phyloP scores from a whole-genome alignment of 106 monocot genomes.

The Allium fistulosum region DNA sequence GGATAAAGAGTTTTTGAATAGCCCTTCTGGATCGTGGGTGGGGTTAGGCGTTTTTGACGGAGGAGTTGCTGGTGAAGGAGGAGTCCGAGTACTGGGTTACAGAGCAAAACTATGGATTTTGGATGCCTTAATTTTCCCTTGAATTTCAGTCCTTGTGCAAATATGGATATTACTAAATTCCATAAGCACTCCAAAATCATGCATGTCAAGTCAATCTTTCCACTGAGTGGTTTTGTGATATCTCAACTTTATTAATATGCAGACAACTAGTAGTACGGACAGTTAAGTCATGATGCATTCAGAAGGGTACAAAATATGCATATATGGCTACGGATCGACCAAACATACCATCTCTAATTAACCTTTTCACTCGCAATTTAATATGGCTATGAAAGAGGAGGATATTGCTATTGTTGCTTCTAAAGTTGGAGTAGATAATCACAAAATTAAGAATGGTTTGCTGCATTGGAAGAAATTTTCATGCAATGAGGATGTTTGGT shows the following conservation, averaged over 20 bases:
- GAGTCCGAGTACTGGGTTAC: too few relatives aligned
- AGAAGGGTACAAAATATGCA: conserved; percentile 38
- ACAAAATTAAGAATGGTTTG: neutral
- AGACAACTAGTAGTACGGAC: conserved; percentile 36
- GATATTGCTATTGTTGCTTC: neutral
- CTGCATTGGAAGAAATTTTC: conserved; percentile 9
- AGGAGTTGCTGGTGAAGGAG: too few relatives aligned
- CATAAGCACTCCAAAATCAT: too few relatives aligned
- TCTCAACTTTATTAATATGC: neutral
- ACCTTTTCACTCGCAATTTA: conserved; percentile 34
- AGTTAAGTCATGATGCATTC: conserved; percentile 33
- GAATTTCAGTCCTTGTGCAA: too few relatives aligned
- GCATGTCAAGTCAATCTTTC: too few relatives aligned
- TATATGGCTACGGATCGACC: conserved; percentile 52
- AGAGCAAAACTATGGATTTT: too few relatives aligned
- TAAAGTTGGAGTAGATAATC: neutral
- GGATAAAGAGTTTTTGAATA: too few relatives aligned
- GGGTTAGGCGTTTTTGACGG: too few relatives aligned
- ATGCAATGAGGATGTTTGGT: conserved; percentile 10
- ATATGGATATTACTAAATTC: too few relatives aligned
- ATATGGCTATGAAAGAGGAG: conserved; percentile 7
- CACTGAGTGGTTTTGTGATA: too few relatives aligned
- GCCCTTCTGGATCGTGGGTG: too few relatives aligned
- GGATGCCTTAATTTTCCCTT: too few relatives aligned
- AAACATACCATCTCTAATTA: conserved; percentile 45